Percentiles rank a stretch among this genome's conserved stretches.
These are phyloP conservation scores for Scenedesmus sp. DNA, from an alignment of 163 green algal genomes.

Conservation along the genomic window DNA sequence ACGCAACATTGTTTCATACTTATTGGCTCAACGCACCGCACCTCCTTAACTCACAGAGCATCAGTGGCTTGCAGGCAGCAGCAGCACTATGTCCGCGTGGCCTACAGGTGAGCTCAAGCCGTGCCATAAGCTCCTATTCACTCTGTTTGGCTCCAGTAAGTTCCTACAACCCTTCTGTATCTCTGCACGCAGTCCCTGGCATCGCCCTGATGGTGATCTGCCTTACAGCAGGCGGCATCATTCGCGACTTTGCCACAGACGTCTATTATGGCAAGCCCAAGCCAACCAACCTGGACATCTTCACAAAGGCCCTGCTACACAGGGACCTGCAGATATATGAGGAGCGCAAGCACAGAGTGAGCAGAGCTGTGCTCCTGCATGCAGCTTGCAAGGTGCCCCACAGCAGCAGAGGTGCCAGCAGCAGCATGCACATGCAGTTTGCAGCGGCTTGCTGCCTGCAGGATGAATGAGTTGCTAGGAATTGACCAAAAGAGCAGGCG, in stretches of 20 bases:
- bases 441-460: background rate
- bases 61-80: constrained; percentile 19
- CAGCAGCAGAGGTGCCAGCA: constrained; percentile 11
- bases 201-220: constrained; percentile 52
- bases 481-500: too few relatives aligned
- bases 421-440: background rate
- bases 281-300: constrained; percentile 55
- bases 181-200: constrained; percentile 20
- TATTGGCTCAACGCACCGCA: background rate
- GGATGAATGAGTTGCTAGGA: too few relatives aligned
- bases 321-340: constrained; percentile 53
- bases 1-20: background rate
- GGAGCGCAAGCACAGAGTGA: constrained; percentile 48
- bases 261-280: constrained; percentile 58
- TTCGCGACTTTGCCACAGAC: constrained; percentile 49
- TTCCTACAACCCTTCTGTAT: background rate
- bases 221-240: constrained; percentile 52
- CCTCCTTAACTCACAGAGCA: background rate
- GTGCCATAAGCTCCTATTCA: background rate
- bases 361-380: background rate
- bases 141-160: background rate
- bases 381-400: background rate
- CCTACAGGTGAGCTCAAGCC: constrained; percentile 25
- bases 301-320: constrained; percentile 53
- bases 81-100: constrained; percentile 49